Evolutionary conservation across 2,329 filamentous ascomycete genomes (phyloP).

Genomic region (Phialophora verrucosa): DNA sequence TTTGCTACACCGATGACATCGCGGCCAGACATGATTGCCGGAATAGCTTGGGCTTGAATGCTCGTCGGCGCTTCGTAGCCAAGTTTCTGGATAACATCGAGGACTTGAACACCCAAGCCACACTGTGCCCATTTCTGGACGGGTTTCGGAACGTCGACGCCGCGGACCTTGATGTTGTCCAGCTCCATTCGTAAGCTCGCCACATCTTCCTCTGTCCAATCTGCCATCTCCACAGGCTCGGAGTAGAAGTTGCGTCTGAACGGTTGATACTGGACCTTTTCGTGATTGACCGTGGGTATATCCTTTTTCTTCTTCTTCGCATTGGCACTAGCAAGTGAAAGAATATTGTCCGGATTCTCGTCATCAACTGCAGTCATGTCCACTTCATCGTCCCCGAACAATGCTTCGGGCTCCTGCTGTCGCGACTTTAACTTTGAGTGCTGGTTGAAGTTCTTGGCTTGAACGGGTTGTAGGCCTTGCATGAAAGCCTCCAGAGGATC

Average conservation of each 20-base stretch:
- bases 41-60: constrained; percentile 94
- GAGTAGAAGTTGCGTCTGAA: constrained; percentile 96
- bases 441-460: constrained; percentile 40
- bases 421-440: constrained; percentile 56
- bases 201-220: constrained; percentile 84
- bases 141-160: constrained; percentile 86
- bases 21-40: constrained; percentile 91
- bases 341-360: constrained; percentile 67
- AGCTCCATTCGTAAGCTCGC: constrained; percentile 81
- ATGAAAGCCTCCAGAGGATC: constrained; percentile 98
- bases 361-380: constrained; percentile 66
- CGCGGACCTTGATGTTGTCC: constrained; percentile 92
- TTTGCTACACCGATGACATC: constrained; percentile 97
- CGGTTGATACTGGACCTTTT: constrained; percentile 80
- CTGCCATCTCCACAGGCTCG: constrained; percentile 80
- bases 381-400: constrained; percentile 81
- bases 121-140: constrained; percentile 97
- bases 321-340: constrained; percentile 57
- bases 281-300: constrained; percentile 84
- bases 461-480: constrained; percentile 67
- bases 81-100: constrained; percentile 81
- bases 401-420: constrained; percentile 75
- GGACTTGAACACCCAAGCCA: constrained; percentile 81
- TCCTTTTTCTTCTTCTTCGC: constrained; percentile 83
- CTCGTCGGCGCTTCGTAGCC: constrained; percentile 88